These are phyloP conservation scores for Sugiyamaella valdiviana DNA, from an alignment of 805 yeast genomes.

Conservation along the genomic window DNA sequence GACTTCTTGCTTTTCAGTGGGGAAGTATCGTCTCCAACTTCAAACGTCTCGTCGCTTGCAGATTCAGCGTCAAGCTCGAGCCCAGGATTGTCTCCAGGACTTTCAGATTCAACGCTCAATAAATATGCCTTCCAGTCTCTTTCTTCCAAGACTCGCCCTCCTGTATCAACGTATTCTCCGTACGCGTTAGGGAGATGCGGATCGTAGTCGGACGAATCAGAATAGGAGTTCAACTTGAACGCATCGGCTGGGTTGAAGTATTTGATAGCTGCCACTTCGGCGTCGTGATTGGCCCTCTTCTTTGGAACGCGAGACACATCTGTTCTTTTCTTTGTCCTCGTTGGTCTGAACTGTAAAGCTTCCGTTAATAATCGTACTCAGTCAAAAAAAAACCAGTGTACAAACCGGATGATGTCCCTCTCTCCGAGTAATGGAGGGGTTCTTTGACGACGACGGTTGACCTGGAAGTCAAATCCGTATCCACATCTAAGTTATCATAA, in stretches of 20 bases:
- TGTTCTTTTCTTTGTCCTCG: not conserved
- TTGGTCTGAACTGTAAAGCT: not conserved
- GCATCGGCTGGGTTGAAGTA: not conserved
- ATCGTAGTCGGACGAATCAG: conserved; percentile 13
- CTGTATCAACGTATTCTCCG: conserved; percentile 9
- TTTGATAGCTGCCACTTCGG: not conserved
- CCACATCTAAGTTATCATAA: not conserved
- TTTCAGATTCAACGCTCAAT: not conserved
- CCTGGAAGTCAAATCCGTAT: not conserved
- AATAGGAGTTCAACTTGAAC: not conserved
- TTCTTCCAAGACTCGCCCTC: conserved; percentile 12
- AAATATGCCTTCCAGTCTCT: conserved; percentile 18
- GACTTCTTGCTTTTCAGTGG: not conserved
- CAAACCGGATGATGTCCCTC: not conserved
- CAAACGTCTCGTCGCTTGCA: not conserved
- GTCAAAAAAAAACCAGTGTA: not conserved
- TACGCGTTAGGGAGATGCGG: conserved; percentile 13
- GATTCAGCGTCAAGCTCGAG: not conserved
- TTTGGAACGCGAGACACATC: not conserved
- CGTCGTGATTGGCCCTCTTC: not conserved
- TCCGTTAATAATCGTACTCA: not conserved
- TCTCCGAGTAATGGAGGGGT: not conserved
- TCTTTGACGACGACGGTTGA: not conserved
- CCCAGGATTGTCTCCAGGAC: not conserved
- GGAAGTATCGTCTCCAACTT: not conserved